phyloP scores from a whole-genome alignment of 345 rosid species.

The Punica granatum region DNA sequence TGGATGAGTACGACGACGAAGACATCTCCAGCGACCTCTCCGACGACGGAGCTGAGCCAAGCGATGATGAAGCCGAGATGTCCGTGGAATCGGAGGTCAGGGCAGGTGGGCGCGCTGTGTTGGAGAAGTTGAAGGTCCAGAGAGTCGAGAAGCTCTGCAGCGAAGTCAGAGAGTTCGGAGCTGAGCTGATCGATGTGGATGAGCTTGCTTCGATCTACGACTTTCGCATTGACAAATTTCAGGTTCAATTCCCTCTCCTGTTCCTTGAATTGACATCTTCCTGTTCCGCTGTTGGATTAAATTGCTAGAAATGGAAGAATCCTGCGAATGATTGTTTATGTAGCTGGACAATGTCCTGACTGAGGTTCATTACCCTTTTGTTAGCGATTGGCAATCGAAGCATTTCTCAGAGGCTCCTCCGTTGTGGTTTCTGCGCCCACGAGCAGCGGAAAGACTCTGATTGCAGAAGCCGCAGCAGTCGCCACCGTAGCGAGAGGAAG shows the following conservation, averaged over 20 bases:
- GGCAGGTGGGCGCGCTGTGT: slow-evolving; percentile 17
- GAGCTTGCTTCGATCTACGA: slow-evolving; percentile 73
- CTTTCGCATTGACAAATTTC: slow-evolving; percentile 89
- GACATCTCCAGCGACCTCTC: slow-evolving; percentile 21
- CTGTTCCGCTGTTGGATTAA: not conserved
- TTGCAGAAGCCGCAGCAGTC: slow-evolving; percentile 95
- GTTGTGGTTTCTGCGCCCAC: slow-evolving; percentile 98
- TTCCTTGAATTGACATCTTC: not conserved
- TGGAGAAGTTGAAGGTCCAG: slow-evolving; percentile 46
- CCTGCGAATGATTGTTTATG: not conserved
- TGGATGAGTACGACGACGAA: slow-evolving; percentile 15
- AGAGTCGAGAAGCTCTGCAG: slow-evolving; percentile 71
- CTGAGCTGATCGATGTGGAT: slow-evolving; percentile 62
- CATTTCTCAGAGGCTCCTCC: slow-evolving; percentile 72
- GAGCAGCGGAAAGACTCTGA: slow-evolving; percentile 91
- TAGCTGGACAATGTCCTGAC: not conserved
- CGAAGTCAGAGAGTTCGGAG: slow-evolving; percentile 60
- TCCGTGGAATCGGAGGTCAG: slow-evolving; percentile 19
- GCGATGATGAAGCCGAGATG: slow-evolving; percentile 45
- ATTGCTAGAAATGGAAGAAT: not conserved
- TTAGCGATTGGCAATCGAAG: slow-evolving; percentile 76
- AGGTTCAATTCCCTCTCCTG: slow-evolving; percentile 33
- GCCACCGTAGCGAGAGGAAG: slow-evolving; percentile 82
- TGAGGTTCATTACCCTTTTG: not conserved
- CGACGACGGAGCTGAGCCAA: slow-evolving; percentile 26